Percentiles rank a stretch among this genome's conserved stretches.
Conservation (phyloP, 306 rosid genomes). For the Castanea mollissima region DNA sequence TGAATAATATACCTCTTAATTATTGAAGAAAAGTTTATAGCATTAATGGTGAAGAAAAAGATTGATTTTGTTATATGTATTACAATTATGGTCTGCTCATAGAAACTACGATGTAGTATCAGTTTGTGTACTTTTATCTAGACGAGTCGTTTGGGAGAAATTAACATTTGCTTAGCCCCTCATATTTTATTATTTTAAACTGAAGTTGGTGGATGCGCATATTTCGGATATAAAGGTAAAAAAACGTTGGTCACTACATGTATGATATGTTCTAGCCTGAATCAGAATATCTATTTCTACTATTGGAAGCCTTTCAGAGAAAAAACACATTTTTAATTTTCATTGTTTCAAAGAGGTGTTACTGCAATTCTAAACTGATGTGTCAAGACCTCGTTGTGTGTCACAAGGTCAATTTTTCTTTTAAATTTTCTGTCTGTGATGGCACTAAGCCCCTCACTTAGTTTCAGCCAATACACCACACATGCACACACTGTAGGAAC, state of each 20-base stretch:
- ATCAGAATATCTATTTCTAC: neutral
- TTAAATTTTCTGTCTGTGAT: too few relatives aligned
- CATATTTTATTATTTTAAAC: neutral
- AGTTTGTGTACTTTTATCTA: neutral
- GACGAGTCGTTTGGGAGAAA: neutral
- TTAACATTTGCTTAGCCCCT: neutral
- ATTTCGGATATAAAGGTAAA: neutral
- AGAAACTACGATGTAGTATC: neutral
- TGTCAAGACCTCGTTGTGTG: neutral
- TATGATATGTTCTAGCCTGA: neutral
- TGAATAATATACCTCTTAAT: too few relatives aligned
- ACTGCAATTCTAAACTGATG: neutral
- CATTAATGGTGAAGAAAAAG: neutral
- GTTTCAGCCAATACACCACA: too few relatives aligned
- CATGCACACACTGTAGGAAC: too few relatives aligned
- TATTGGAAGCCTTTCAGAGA: neutral
- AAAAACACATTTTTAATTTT: neutral
- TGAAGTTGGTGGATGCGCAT: neutral
- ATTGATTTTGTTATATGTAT: too few relatives aligned
- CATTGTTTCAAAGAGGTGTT: neutral
- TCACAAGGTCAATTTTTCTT: too few relatives aligned
- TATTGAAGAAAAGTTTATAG: neutral
- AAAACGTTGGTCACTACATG: neutral
- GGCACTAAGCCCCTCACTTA: too few relatives aligned
- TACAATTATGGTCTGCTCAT: neutral